Base-by-base conservation (phyloP, 768 basidiomycete genomes). In the Psilocybe cyanescens region DNA sequence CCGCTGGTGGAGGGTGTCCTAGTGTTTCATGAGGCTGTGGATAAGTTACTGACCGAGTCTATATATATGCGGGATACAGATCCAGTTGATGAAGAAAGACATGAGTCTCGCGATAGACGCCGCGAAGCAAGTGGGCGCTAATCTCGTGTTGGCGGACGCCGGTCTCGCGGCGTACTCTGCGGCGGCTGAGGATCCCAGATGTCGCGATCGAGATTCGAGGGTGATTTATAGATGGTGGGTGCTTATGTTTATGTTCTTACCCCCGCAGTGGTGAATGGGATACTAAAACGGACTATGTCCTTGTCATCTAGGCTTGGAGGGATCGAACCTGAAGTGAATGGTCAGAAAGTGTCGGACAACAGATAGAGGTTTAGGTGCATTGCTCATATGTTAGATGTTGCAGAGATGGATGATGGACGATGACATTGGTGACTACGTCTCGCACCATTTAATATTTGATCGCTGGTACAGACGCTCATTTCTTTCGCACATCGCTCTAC, bases 71-170 rank as follows among this genome's bases (percentile, higher is more conserved):
- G 24, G 0, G 24, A 24, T 24, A 24, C 24, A 79, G 78, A 72
- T 81, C 4, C 77, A 81, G 52, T 58, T 80, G 28, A 80, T 81
- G 79, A 80, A 79, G 66, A 81, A 81, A 67, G 79, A 80, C 46
- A 74, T 80, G 68, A 63, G 68, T 16, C 68, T 81, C 19, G 80
- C 80, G 1, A 71, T 76, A 2, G 71, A 73, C 16, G 78, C 78
- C 24, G 78, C 80, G 5, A 65, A 68, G 39, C 65, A 74, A 60
- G 75, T 76, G 2, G 71, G 70, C 35, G 79, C 76, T n/a, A 77
- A 73, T 46, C 67, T 81, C 9, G 72, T 80, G 2, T 60, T 81
- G n/a, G 78, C 71, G 39, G 73, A 79, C 31, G 75, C 72, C 1
- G 76, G 77, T 1, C 67, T 79, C 16, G 63, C 65, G 3, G 78